phyloP scores from a whole-genome alignment of 768 basidiomycete species.

The Austroboletus eburneus region DNA sequence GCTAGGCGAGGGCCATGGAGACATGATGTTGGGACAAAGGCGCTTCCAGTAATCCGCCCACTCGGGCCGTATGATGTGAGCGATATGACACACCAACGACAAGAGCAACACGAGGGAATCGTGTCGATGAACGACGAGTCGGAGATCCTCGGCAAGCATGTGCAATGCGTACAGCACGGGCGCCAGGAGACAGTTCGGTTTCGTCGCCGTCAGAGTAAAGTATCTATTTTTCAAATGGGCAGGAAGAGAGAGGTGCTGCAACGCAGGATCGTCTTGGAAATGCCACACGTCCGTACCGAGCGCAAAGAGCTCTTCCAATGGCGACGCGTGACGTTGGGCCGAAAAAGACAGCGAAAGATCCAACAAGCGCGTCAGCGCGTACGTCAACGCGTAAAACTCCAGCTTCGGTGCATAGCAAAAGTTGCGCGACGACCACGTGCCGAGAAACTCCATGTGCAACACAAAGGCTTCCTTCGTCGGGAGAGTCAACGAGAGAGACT shows the following conservation, averaged over 20 bases:
- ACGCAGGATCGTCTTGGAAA: slow-evolving; percentile 57
- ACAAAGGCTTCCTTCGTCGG: slow-evolving; percentile 52
- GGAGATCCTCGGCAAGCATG: slow-evolving; percentile 67
- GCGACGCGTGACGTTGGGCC: slow-evolving; percentile 9
- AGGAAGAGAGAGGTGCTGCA: slow-evolving; percentile 43
- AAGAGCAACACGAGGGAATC: slow-evolving; percentile 53
- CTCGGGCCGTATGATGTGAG: slow-evolving; percentile 64
- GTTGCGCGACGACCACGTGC: slow-evolving; percentile 48
- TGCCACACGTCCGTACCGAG: slow-evolving; percentile 40
- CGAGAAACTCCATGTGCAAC: slow-evolving; percentile 53
- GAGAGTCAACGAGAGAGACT: slow-evolving; percentile 58
- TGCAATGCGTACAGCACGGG: slow-evolving; percentile 74
- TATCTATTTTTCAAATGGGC: slow-evolving; percentile 23
- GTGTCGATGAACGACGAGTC: slow-evolving; percentile 54
- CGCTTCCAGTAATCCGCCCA: slow-evolving; percentile 95
- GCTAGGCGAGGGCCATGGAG: slow-evolving; percentile 54
- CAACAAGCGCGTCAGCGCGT: slow-evolving; percentile 49
- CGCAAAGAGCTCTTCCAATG: slow-evolving; percentile 36
- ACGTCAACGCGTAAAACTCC: slow-evolving; percentile 55
- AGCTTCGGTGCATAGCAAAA: slow-evolving; percentile 42
- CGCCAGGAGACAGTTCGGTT: slow-evolving; percentile 46
- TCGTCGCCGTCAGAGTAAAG: slow-evolving; percentile 22
- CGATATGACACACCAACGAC: slow-evolving; percentile 59
- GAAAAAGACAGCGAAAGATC: slow-evolving; percentile 32
- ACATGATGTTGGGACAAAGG: slow-evolving; percentile 58